phyloP scores from a whole-genome alignment of 129 eudicot species.

The Solidago caesia region DNA sequence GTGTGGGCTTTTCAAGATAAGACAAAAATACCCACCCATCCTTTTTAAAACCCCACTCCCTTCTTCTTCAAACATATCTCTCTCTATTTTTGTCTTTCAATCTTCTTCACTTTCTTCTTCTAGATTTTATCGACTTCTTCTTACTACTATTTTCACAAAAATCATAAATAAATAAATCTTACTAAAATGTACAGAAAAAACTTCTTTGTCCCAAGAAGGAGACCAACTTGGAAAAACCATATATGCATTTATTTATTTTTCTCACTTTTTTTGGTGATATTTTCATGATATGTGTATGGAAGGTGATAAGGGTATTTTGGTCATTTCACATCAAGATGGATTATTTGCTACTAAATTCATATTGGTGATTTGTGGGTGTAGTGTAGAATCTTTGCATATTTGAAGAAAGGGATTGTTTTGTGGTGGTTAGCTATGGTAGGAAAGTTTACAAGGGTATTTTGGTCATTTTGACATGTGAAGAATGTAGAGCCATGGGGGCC shows the following conservation, averaged over 20 bases:
- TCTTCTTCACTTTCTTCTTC: neutral
- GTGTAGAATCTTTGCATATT: neutral
- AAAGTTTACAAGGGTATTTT: constrained; percentile 23
- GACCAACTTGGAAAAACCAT: constrained; percentile 1
- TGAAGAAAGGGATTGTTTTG: neutral
- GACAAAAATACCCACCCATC: constrained; percentile 39
- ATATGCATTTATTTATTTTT: neutral
- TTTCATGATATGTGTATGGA: constrained; percentile 11
- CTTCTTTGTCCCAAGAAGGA: constrained; percentile 19
- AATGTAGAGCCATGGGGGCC: too few relatives aligned
- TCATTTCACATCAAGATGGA: constrained; percentile 16
- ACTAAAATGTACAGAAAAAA: constrained; percentile 25
- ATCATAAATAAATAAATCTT: neutral
- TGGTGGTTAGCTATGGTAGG: neutral
- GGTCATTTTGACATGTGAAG: constrained; percentile 6
- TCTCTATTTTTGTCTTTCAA: constrained; percentile 6
- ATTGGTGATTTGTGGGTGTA: neutral
- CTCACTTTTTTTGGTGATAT: neutral
- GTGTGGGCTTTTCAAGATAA: constrained; percentile 39
- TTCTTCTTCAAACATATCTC: constrained; percentile 13
- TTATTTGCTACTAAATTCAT: too few relatives aligned
- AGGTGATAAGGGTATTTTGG: constrained; percentile 24
- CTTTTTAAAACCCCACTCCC: constrained; percentile 29
- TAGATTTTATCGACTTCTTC: constrained; percentile 29
- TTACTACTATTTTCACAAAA: neutral